Evolutionary conservation across 2,329 filamentous ascomycete species (phyloP), one percentile per base, ranked within the genome.

Genomic region (Xylariaceae sp.): DNA sequence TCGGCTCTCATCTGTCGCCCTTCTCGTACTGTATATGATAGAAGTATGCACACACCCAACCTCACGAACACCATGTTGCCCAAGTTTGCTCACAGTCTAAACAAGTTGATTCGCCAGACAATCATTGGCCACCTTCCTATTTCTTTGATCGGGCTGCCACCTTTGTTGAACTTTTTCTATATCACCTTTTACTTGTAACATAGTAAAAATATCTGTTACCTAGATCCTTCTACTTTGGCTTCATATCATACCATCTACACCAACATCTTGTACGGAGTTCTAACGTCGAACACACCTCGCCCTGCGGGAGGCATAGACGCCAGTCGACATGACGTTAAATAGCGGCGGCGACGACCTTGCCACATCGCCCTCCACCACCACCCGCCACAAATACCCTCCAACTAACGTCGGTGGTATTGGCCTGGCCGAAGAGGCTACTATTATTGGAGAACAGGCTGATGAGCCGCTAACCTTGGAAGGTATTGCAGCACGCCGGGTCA

Each of bases 401-500:
- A 51, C 55, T 5, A 60, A 58, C 34, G 56, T 61, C 13, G 62
- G 60, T 17, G 55, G 59, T 48, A 28, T 59, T 36, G 61, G 59
- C 13, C 31, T 65, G 28, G 60, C 57, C 31, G 58, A 56, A 33
- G 45, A 59, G 12, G 59, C 61, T 22, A 47, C 60, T 14, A 33
- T 43, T 14, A 53, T 59, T 22, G 62, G 60, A 19, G 42, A 56
- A 18, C 60, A 56, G 51, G 58, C 63, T 19, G 42, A 50, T 18
- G 62, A 66, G 49, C 64, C 60, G 16, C 50, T 90, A 63, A 85
- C 83, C 41, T 70, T 90, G 66, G 80, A 85, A 60, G 83, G 83
- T 55, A 83, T 96, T 51, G 70, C 80, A 48, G 82, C 81, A 38
- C 78, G 87, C 60, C 82, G 93, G 45, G 80, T 79, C 55, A 89